These are phyloP conservation scores for Phytophthora constricta DNA, from an alignment of 352 stramenopile species.

Conservation along the genomic window DNA sequence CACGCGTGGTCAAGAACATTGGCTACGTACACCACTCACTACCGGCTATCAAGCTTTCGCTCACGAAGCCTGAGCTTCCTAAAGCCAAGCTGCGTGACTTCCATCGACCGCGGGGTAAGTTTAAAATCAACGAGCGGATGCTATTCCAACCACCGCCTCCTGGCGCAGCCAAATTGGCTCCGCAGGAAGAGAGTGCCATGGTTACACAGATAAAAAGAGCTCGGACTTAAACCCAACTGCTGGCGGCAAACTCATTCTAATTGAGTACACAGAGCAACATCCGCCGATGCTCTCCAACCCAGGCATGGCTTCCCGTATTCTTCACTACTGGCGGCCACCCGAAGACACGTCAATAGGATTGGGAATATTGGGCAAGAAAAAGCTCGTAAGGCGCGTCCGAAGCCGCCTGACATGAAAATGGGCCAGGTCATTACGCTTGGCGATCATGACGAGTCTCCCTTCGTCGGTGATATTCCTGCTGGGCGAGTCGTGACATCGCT, in stretches of 20 bases:
- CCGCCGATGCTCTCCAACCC: conserved; percentile 83
- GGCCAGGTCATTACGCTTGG: conserved; percentile 85
- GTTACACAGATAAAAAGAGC: conserved; percentile 91
- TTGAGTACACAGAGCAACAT: conserved; percentile 88
- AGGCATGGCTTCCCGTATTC: conserved; percentile 82
- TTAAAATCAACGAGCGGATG: conserved; percentile 87
- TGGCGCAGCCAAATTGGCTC: conserved; percentile 47
- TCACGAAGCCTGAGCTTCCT: conserved; percentile 85
- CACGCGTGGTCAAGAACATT: conserved; percentile 87
- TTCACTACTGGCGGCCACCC: conserved; percentile 86
- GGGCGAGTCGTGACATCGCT: conserved; percentile 80
- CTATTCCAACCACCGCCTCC: conserved; percentile 54
- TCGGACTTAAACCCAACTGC: conserved; percentile 80
- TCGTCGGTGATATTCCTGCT: conserved; percentile 81
- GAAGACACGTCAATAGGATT: conserved; percentile 47
- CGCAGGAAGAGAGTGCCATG: conserved; percentile 73
- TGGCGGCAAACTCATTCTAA: conserved; percentile 78
- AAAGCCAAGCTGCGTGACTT: conserved; percentile 86
- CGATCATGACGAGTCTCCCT: conserved; percentile 82
- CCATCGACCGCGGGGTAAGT: conserved; percentile 82
- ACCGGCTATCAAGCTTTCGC: conserved; percentile 86
- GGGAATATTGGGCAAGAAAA: conserved; percentile 78
- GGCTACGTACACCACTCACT: conserved; percentile 85
- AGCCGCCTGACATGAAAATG: conserved; percentile 81
- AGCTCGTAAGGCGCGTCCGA: conserved; percentile 65